phyloP scores from a whole-genome alignment of 345 rosid genomes.

The Rhodamnia rubescens region DNA sequence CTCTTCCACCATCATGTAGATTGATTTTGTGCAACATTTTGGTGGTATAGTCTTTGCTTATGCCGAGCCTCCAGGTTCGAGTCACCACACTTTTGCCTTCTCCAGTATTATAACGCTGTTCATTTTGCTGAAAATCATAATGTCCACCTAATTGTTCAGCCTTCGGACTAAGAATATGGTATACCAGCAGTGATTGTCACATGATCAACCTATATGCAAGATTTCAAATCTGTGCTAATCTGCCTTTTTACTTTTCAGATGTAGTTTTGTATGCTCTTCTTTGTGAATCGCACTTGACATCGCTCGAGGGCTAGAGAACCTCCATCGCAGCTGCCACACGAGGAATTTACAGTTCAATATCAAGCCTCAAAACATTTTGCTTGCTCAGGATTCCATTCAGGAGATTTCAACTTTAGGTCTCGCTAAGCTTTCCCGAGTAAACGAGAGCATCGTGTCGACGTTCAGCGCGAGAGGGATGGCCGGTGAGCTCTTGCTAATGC shows the following conservation, averaged over 20 bases:
- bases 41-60: neutral
- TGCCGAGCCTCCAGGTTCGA: neutral
- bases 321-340: slow-evolving; percentile 31
- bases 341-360: slow-evolving; percentile 33
- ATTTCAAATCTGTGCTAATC: no score
- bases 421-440: slow-evolving; percentile 21
- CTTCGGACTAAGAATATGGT: no score
- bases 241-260: no score
- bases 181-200: neutral
- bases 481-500: no score
- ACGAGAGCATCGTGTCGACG: slow-evolving; percentile 20
- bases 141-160: no score
- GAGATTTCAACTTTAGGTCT: slow-evolving; percentile 39
- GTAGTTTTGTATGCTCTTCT: no score
- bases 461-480: neutral
- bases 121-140: neutral
- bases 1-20: neutral
- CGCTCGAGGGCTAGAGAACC: slow-evolving; percentile 35
- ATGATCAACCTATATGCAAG: neutral
- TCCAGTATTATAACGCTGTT: neutral
- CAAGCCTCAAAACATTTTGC: slow-evolving; percentile 33
- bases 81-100: neutral
- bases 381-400: slow-evolving; percentile 18
- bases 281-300: slow-evolving; percentile 16
- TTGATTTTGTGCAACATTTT: neutral